Percentiles rank a stretch among this genome's conserved stretches.
Conservation (phyloP, 495 filamentous ascomycete species). For the Oidiodendron maius region DNA sequence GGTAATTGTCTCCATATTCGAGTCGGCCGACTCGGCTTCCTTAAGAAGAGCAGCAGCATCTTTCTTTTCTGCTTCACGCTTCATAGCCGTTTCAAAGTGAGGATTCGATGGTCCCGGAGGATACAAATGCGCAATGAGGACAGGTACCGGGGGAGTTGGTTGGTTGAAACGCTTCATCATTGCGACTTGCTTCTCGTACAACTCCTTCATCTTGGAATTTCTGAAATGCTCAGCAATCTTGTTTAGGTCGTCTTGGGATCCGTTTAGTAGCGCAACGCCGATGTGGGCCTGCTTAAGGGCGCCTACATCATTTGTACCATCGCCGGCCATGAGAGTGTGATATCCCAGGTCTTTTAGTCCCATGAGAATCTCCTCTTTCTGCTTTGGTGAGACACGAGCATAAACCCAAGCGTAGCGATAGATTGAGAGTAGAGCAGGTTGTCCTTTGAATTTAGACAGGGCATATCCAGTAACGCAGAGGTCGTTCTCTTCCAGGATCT, state of each 20-base stretch:
- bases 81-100: conserved; percentile 90
- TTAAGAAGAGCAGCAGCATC: conserved; percentile 35
- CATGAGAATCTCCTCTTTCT: conserved; percentile 97
- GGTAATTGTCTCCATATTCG: conserved; percentile 63
- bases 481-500: conserved; percentile 82
- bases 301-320: conserved; percentile 97
- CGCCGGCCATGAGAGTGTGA: conserved; percentile 97
- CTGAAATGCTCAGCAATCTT: conserved; percentile 89
- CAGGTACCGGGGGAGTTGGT: conserved; percentile 80
- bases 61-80: conserved; percentile 73
- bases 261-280: conserved; percentile 92
- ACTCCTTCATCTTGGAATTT: conserved; percentile 93
- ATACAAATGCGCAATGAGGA: conserved; percentile 88
- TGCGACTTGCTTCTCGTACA: conserved; percentile 90
- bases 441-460: conserved; percentile 78
- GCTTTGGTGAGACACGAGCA: conserved; percentile 94
- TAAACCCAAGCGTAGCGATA: conserved; percentile 95
- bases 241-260: conserved; percentile 82
- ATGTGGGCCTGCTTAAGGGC: conserved; percentile 98
- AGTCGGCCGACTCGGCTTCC: conserved; percentile 25
- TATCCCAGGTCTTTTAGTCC: conserved; percentile 95
- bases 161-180: conserved; percentile 95
- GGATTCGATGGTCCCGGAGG: conserved; percentile 88
- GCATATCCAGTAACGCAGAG: conserved; percentile 96
- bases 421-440: conserved; percentile 64